These are phyloP conservation scores for Trapa incisa DNA, from an alignment of 345 rosid species.

Conservation along the genomic window DNA sequence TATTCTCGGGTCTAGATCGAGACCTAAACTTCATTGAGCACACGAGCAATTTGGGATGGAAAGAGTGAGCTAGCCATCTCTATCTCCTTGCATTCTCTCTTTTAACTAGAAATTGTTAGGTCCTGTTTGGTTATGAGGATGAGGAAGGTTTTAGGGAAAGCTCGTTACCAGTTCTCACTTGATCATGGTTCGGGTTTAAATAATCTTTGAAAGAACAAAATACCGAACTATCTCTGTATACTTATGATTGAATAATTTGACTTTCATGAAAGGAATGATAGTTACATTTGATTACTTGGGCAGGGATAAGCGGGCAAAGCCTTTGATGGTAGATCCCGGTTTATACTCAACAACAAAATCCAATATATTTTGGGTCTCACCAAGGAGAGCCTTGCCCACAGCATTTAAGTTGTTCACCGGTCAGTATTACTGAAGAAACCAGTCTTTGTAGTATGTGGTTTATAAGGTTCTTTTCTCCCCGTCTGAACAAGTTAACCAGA, in stretches of 20 bases:
- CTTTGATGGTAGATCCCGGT: conserved; percentile 92
- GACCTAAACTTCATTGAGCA: conserved; percentile 85
- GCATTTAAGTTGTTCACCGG: conserved; percentile 89
- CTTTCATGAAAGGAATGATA: not conserved
- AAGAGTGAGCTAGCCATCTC: conserved; percentile 47
- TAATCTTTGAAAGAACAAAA: not conserved
- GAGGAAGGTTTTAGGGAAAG: not conserved
- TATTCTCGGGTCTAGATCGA: conserved; percentile 56
- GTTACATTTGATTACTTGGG: conserved; percentile 11
- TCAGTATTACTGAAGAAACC: conserved; percentile 16
- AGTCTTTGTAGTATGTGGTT: no score
- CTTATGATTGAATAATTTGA: no score
- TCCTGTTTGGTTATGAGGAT: not conserved
- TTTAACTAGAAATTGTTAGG: not conserved
- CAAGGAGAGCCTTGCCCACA: conserved; percentile 70
- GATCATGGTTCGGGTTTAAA: not conserved
- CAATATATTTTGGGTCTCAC: conserved; percentile 70
- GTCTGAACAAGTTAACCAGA: no score
- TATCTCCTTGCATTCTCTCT: conserved; percentile 1
- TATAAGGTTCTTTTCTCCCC: no score
- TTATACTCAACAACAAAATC: conserved; percentile 59
- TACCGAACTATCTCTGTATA: not conserved
- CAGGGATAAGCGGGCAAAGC: conserved; percentile 96
- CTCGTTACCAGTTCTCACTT: not conserved
- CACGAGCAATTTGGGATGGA: conserved; percentile 89